Percentiles rank a stretch among this genome's conserved stretches.
phyloP scores from a whole-genome alignment of 768 basidiomycete genomes.

The Russula earlei region DNA sequence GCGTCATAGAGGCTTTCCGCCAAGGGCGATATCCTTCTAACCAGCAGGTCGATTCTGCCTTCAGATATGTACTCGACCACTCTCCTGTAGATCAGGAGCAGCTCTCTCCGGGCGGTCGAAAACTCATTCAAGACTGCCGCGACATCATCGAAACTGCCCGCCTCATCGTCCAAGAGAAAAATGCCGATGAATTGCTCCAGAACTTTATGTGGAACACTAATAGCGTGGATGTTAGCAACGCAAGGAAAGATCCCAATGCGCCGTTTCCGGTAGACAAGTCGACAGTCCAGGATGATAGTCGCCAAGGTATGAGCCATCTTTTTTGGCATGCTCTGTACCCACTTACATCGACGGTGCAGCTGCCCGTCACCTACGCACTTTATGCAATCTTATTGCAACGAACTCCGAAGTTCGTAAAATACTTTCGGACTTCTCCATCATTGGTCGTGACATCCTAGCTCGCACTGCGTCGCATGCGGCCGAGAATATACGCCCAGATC shows the following conservation, averaged over 20 bases:
- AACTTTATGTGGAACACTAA: constrained; percentile 80
- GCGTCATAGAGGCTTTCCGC: constrained; percentile 72
- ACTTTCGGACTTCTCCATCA: constrained; percentile 62
- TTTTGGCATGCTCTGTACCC: not conserved
- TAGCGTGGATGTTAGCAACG: constrained; percentile 37
- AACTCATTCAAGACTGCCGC: constrained; percentile 65
- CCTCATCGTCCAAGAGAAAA: constrained; percentile 72
- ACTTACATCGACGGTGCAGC: constrained; percentile 33
- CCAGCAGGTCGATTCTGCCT: constrained; percentile 62
- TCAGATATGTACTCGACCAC: constrained; percentile 52
- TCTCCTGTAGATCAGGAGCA: constrained; percentile 52
- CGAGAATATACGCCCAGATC: constrained; percentile 51
- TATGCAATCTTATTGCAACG: constrained; percentile 78
- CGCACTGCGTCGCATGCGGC: constrained; percentile 65
- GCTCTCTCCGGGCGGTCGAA: constrained; percentile 69
- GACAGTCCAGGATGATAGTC: constrained; percentile 47
- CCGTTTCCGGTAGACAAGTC: constrained; percentile 42
- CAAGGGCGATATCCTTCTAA: constrained; percentile 74
- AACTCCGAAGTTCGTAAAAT: constrained; percentile 92
- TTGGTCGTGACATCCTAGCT: constrained; percentile 79
- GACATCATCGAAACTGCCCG: constrained; percentile 72
- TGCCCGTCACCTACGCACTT: constrained; percentile 77
- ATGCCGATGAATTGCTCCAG: constrained; percentile 85
- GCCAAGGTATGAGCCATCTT: constrained; percentile 41
- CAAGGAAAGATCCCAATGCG: constrained; percentile 34